Conservation (phyloP, 495 filamentous ascomycete genomes). For the Aspergillus haitiensis region DNA sequence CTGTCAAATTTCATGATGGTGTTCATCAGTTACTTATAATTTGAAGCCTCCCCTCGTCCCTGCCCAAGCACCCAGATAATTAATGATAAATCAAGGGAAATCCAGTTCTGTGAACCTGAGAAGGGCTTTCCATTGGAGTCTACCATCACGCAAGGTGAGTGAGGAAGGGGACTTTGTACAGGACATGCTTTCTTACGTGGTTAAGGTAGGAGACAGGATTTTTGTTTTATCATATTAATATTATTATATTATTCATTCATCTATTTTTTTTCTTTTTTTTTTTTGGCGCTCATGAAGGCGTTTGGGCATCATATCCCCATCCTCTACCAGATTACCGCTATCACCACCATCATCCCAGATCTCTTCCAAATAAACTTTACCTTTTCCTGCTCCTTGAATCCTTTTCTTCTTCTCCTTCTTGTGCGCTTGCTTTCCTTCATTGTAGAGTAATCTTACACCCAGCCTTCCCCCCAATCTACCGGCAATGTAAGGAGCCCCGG, state of each 20-base stretch:
- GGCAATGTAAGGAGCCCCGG: conserved; percentile 10
- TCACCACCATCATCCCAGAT: neutral
- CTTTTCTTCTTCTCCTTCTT: too few relatives aligned
- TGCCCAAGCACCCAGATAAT: conserved; percentile 2
- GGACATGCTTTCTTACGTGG: conserved; percentile 17
- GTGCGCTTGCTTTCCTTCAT: neutral
- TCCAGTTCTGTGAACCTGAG: neutral
- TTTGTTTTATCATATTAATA: neutral
- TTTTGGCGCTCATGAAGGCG: neutral
- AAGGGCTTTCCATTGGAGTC: conserved; percentile 7
- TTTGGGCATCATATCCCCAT: neutral
- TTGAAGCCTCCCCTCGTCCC: neutral
- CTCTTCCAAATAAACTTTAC: neutral
- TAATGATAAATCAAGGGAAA: neutral
- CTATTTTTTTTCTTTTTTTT: too few relatives aligned
- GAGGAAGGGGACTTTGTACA: neutral
- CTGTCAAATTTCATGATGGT: neutral
- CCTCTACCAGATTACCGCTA: neutral
- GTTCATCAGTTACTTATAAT: neutral
- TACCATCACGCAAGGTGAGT: conserved; percentile 14
- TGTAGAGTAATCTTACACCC: neutral
- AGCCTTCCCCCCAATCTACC: neutral
- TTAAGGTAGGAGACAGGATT: neutral
- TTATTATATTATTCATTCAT: neutral
- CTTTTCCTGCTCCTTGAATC: too few relatives aligned